Conservation (phyloP, 164 flowering plant genomes). For the Magnolia officinalis region DNA sequence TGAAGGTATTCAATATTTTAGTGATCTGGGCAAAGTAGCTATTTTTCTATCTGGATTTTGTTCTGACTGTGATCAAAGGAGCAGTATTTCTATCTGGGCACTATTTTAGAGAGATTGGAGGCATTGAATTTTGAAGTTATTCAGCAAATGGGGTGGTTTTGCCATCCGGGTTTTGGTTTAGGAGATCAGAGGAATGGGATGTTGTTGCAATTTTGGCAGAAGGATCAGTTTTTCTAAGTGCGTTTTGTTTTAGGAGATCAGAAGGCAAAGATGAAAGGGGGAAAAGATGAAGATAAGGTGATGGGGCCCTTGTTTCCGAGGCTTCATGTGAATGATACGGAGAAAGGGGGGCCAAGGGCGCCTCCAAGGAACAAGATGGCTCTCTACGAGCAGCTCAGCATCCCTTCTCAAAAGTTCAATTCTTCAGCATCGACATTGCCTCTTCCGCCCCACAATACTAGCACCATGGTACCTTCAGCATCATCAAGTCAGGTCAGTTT, state of each 20-base stretch:
- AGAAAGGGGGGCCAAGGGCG: constrained; percentile 79
- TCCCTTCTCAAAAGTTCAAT: constrained; percentile 59
- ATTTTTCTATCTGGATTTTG: neutral
- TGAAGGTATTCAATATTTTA: too few relatives aligned
- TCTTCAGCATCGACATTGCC: constrained; percentile 31
- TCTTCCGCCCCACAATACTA: constrained; percentile 20
- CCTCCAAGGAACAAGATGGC: constrained; percentile 97
- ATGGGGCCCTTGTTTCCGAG: constrained; percentile 71
- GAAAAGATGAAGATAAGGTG: constrained; percentile 47
- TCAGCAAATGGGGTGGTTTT: neutral
- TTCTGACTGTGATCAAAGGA: neutral
- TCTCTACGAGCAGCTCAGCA: constrained; percentile 66
- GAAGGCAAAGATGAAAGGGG: constrained; percentile 36
- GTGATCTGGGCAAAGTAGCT: too few relatives aligned
- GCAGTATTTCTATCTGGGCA: neutral
- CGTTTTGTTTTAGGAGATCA: neutral
- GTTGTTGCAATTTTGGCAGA: neutral
- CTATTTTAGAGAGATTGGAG: neutral
- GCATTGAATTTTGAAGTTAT: neutral
- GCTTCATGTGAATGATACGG: constrained; percentile 79
- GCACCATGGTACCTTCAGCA: constrained; percentile 27
- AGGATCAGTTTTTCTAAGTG: neutral
- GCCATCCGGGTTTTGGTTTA: neutral
- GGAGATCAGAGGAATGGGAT: neutral
- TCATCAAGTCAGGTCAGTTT: constrained; percentile 53